Evolutionary conservation across 176 grass and related monocot genomes (phyloP).

Genomic region (Tuctoria greenei): DNA sequence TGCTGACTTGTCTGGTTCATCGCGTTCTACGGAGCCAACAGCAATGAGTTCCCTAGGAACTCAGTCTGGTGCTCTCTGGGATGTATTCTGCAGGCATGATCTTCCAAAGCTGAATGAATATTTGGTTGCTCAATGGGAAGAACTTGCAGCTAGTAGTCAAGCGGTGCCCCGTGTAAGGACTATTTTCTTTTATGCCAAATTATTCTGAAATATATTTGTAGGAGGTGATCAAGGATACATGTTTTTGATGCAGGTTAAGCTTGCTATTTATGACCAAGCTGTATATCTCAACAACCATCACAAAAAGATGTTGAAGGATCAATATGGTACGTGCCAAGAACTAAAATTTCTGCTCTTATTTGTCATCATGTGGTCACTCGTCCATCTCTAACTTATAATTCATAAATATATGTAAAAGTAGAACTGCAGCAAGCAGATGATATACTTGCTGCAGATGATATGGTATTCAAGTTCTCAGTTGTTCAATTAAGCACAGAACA

Average conservation of each 20-base stretch:
- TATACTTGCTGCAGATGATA: neutral
- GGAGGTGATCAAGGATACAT: slow-evolving; percentile 35
- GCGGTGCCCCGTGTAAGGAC: slow-evolving; percentile 56
- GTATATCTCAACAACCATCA: slow-evolving; percentile 73
- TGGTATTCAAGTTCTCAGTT: neutral
- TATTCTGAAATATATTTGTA: slow-evolving; percentile 28
- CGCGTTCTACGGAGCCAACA: slow-evolving; percentile 37
- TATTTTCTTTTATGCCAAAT: slow-evolving; percentile 13
- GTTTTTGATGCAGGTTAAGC: slow-evolving; percentile 47
- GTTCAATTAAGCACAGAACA: neutral
- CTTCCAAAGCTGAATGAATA: slow-evolving; percentile 85
- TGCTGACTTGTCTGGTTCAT: slow-evolving; percentile 12
- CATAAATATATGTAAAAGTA: neutral
- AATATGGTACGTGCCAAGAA: slow-evolving; percentile 61
- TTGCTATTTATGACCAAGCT: slow-evolving; percentile 76
- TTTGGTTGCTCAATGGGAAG: slow-evolving; percentile 61
- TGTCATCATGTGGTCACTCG: slow-evolving; percentile 18
- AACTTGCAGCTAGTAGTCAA: slow-evolving; percentile 49
- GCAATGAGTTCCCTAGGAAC: slow-evolving; percentile 34
- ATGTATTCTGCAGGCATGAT: slow-evolving; percentile 89
- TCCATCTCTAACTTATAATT: slow-evolving; percentile 10
- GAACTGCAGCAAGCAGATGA: slow-evolving; percentile 19
- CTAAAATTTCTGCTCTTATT: neutral
- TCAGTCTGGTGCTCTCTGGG: slow-evolving; percentile 73
- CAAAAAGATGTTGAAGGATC: slow-evolving; percentile 70